Evolutionary conservation across 2,329 filamentous ascomycete genomes (phyloP).

Genomic region (Ceratocystiopsis sp.): DNA sequence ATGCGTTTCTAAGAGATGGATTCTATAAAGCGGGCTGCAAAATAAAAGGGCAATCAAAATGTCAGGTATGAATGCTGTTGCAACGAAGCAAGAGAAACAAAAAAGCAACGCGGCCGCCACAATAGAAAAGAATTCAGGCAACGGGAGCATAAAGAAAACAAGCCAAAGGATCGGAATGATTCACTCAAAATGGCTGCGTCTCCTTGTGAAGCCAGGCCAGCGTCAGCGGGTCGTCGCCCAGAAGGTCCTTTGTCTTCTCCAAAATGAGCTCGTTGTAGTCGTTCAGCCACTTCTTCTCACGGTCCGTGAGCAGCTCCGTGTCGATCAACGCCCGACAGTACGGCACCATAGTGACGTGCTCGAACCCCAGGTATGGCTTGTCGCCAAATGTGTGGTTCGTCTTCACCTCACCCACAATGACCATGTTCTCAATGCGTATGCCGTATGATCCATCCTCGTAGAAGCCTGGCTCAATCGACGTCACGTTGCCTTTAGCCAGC

Average conservation of each 20-base stretch:
- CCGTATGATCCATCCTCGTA: constrained; percentile 94
- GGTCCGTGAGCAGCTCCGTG: constrained; percentile 46
- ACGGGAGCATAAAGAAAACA: not conserved
- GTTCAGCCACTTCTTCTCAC: constrained; percentile 77
- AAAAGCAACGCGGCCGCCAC: too few species aligned
- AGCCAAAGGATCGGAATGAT: not conserved
- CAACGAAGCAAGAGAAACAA: too few species aligned
- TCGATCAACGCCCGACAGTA: constrained; percentile 86
- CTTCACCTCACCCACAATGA: constrained; percentile 77
- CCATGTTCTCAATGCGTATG: constrained; percentile 90
- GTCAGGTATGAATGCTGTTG: too few species aligned
- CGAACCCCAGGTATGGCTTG: constrained; percentile 86
- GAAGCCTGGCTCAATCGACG: constrained; percentile 92
- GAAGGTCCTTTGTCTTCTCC: constrained; percentile 63
- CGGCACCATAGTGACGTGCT: constrained; percentile 94
- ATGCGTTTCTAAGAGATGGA: constrained; percentile 23
- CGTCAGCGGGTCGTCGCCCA: constrained; percentile 55
- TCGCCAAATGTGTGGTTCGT: constrained; percentile 82
- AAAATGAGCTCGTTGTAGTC: constrained; percentile 66
- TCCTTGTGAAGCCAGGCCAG: constrained; percentile 74
- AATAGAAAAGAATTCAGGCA: not conserved
- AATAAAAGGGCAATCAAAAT: not conserved
- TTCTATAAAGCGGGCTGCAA: not conserved
- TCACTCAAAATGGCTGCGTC: constrained; percentile 43
- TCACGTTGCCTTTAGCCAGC: constrained; percentile 78